Conservation (phyloP, 768 basidiomycete genomes). For the Basidioascus undulatus region DNA sequence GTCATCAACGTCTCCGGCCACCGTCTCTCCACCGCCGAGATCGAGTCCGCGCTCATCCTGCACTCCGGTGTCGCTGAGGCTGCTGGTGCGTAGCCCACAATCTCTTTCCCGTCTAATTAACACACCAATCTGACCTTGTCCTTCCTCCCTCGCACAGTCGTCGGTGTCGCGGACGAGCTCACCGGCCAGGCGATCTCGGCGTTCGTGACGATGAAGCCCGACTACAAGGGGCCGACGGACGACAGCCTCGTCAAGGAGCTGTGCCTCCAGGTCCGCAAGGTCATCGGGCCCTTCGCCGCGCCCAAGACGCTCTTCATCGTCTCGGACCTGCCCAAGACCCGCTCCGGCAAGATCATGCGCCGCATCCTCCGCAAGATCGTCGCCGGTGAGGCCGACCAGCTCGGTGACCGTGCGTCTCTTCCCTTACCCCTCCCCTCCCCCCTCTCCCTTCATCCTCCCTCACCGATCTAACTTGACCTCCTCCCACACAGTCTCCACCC, state of each 20-base stretch:
- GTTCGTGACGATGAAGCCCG: constrained; percentile 85
- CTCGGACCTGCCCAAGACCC: constrained; percentile 8
- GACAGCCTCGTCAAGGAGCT: constrained; percentile 57
- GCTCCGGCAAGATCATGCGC: constrained; percentile 48
- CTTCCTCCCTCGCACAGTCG: constrained; percentile 30
- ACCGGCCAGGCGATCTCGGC: constrained; percentile 86
- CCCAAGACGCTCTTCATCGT: constrained; percentile 80
- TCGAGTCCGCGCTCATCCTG: constrained; percentile 83
- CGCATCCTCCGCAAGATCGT: constrained; percentile 92
- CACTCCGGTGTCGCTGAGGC: constrained; percentile 93
- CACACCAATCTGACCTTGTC: constrained; percentile 5
- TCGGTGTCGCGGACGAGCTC: constrained; percentile 55
- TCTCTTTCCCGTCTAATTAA: neutral
- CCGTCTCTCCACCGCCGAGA: constrained; percentile 87
- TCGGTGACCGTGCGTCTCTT: no score
- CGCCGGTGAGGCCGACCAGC: constrained; percentile 76
- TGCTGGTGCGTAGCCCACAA: constrained; percentile 26
- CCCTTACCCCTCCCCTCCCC: no score
- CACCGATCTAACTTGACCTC: neutral
- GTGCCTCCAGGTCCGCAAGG: constrained; percentile 81
- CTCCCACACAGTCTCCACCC: no score
- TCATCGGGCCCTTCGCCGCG: constrained; percentile 90
- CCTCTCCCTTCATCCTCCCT: neutral
- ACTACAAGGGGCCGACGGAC: constrained; percentile 63
- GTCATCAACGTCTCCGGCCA: constrained; percentile 93